Conservation (phyloP, 176 grass and related monocot species). For the Typha latifolia region DNA sequence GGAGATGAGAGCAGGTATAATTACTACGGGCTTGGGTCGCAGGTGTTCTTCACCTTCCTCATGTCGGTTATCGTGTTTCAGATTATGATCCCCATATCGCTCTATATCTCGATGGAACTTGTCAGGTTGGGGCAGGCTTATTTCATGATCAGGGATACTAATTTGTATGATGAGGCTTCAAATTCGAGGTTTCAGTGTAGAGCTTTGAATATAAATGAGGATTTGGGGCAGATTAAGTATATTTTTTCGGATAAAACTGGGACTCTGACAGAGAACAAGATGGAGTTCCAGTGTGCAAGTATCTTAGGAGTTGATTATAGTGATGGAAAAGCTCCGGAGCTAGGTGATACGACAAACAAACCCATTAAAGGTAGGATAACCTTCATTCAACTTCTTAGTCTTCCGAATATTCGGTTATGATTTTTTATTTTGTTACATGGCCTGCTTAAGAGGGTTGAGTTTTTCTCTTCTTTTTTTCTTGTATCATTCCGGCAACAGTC, state of each 20-base stretch:
- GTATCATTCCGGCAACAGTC: slow-evolving; percentile 21
- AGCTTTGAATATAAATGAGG: slow-evolving; percentile 90
- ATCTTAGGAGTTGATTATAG: slow-evolving; percentile 60
- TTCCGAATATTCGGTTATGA: background rate
- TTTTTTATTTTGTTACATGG: background rate
- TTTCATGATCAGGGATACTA: slow-evolving; percentile 74
- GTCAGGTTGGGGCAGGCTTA: slow-evolving; percentile 82
- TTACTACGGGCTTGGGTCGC: slow-evolving; percentile 66
- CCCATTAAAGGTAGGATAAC: slow-evolving; percentile 38
- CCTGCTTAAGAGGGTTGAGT: background rate
- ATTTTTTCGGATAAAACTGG: slow-evolving; percentile 94
- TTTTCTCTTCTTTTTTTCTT: background rate
- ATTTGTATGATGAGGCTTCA: slow-evolving; percentile 49
- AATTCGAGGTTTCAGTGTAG: slow-evolving; percentile 75
- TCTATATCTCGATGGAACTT: slow-evolving; percentile 95
- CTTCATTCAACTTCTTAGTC: slow-evolving; percentile 9
- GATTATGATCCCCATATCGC: slow-evolving; percentile 91
- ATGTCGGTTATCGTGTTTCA: slow-evolving; percentile 98
- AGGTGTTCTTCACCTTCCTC: slow-evolving; percentile 70
- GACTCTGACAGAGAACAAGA: slow-evolving; percentile 87
- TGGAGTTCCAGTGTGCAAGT: slow-evolving; percentile 76
- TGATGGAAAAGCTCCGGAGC: slow-evolving; percentile 11
- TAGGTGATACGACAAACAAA: background rate
- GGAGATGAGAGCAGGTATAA: slow-evolving; percentile 40
- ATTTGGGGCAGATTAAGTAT: slow-evolving; percentile 88